Conservation (phyloP, 129 eudicot species). For the Heracleum sosnowskyi region DNA sequence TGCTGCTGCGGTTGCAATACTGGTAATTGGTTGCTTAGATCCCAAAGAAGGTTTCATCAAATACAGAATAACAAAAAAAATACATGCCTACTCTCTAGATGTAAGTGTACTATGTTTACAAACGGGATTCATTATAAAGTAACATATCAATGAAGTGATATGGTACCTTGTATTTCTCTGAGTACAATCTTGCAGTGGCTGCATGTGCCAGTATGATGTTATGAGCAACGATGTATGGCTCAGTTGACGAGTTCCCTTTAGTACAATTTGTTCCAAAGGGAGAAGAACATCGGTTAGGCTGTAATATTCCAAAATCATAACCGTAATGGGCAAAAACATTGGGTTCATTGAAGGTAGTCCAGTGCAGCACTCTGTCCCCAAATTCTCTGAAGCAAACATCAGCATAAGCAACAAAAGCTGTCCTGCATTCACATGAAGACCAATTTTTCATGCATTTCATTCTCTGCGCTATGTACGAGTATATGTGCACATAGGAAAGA, state of each 20-base stretch:
- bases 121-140: not conserved
- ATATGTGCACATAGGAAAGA: constrained; percentile 14
- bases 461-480: not conserved
- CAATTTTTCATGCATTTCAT: not conserved
- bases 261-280: constrained; percentile 34
- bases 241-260: constrained; percentile 45
- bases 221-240: constrained; percentile 58
- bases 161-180: constrained; percentile 54
- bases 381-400: constrained; percentile 71
- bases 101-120: not conserved
- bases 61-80: not conserved
- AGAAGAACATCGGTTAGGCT: constrained; percentile 49
- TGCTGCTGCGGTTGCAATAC: not conserved
- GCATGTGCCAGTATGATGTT: constrained; percentile 68
- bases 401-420: constrained; percentile 40
- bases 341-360: constrained; percentile 67
- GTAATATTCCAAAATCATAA: constrained; percentile 37
- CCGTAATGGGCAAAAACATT: constrained; percentile 35
- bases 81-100: not conserved
- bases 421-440: constrained; percentile 28
- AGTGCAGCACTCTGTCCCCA: constrained; percentile 62
- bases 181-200: constrained; percentile 39
- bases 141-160: not conserved
- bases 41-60: not conserved
- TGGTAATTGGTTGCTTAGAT: not conserved